Conservation (phyloP, 331 rosid genomes). For the Quercus phellos region DNA sequence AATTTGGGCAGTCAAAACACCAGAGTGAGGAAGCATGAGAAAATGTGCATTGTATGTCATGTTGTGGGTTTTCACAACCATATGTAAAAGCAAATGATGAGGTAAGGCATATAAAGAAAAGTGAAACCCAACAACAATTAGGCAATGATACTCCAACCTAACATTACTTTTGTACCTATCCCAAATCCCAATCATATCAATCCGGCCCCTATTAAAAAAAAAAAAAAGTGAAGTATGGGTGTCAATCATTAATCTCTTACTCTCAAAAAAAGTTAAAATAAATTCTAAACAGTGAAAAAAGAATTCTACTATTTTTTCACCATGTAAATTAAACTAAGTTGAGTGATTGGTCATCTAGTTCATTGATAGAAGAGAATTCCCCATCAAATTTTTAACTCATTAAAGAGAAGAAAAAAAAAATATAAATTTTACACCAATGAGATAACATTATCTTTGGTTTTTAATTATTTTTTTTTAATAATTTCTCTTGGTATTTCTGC, state of each 20-base stretch:
- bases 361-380: not conserved
- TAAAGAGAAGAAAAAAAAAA: not conserved
- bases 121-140: slow-evolving; percentile 38
- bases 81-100: slow-evolving; percentile 26
- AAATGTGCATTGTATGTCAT: slow-evolving; percentile 7
- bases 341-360: not conserved
- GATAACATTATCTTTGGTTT: not conserved
- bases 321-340: too few species aligned
- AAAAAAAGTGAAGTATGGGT: slow-evolving; percentile 21
- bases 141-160: slow-evolving; percentile 36
- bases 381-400: not conserved
- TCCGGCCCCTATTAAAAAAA: slow-evolving; percentile 9
- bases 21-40: slow-evolving; percentile 6
- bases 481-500: not conserved
- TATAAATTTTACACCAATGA: not conserved
- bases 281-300: not conserved
- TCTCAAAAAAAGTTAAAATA: slow-evolving; percentile 26
- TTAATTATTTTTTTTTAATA: too few species aligned
- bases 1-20: slow-evolving; percentile 19
- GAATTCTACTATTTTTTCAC: too few species aligned
- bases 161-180: slow-evolving; percentile 48
- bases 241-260: slow-evolving; percentile 43
- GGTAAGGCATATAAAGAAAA: slow-evolving; percentile 11
- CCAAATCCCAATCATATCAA: slow-evolving; percentile 58
- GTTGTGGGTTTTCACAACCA: slow-evolving; percentile 15